Percentiles rank a stretch among this genome's conserved stretches.
These are phyloP conservation scores for Claviceps quebecensis DNA, from an alignment of 2,329 filamentous ascomycete genomes.

Conservation along the genomic window DNA sequence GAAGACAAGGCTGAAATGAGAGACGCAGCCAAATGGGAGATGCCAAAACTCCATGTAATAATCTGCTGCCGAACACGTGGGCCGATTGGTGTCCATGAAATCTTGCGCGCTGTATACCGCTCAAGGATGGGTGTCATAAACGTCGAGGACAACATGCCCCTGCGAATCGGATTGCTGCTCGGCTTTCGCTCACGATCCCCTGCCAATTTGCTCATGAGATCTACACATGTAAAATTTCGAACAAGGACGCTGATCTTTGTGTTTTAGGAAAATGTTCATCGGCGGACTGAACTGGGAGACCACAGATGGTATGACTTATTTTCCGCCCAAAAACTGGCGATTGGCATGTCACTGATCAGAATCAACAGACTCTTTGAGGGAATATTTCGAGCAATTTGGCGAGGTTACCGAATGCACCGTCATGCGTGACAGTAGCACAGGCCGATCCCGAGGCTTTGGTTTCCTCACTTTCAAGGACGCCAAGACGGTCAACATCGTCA, in stretches of 20 bases:
- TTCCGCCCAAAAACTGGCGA: not conserved
- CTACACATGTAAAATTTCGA: not conserved
- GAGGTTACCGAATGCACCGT: constrained; percentile 97
- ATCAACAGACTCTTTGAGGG: constrained; percentile 70
- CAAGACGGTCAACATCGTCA: constrained; percentile 96
- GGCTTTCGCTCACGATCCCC: not conserved
- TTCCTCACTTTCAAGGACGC: constrained; percentile 97
- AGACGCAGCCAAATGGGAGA: not conserved
- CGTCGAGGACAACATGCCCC: not conserved
- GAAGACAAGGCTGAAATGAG: not conserved
- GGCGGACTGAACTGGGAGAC: constrained; percentile 98
- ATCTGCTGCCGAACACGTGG: not conserved
- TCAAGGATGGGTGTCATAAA: not conserved
- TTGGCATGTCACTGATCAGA: constrained; percentile 6
- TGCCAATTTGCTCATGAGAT: not conserved
- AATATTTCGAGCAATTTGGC: constrained; percentile 96
- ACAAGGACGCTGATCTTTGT: constrained; percentile 1
- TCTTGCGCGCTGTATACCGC: not conserved
- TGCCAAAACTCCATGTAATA: not conserved
- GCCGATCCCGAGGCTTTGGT: constrained; percentile 87
- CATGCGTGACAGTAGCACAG: constrained; percentile 93
- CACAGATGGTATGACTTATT: constrained; percentile 66
- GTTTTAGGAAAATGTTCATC: constrained; percentile 94
- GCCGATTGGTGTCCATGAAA: not conserved
- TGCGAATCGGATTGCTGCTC: not conserved